phyloP scores from a whole-genome alignment of 441 rosid species.

The Melastoma candidum region DNA sequence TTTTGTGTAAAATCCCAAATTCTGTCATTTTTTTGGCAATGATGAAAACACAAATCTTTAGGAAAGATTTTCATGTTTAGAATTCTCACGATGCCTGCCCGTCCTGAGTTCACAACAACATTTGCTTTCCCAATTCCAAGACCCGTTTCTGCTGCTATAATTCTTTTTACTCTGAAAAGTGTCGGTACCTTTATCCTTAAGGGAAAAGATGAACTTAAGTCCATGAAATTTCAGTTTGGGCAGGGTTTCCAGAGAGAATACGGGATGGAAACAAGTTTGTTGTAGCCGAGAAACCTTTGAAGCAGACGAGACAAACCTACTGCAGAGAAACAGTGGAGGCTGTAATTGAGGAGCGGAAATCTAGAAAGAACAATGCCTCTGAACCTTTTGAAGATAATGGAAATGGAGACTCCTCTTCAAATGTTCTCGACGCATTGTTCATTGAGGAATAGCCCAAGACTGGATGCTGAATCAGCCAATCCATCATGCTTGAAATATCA shows the following conservation, averaged over 20 bases:
- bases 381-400: slow-evolving; percentile 50
- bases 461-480: too few relatives aligned
- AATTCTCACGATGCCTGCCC: not conserved
- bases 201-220: not conserved
- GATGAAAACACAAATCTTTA: not conserved
- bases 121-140: not conserved
- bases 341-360: slow-evolving; percentile 50
- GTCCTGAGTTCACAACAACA: not conserved
- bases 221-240: slow-evolving; percentile 59
- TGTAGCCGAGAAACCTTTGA: slow-evolving; percentile 60
- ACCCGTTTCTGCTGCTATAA: not conserved
- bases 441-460: slow-evolving; percentile 17
- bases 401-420: slow-evolving; percentile 34
- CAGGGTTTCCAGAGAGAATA: slow-evolving; percentile 75
- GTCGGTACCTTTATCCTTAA: not conserved
- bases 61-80: not conserved
- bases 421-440: slow-evolving; percentile 54
- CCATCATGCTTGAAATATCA: too few relatives aligned
- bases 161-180: not conserved
- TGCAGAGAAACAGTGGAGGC: slow-evolving; percentile 59
- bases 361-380: slow-evolving; percentile 41
- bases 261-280: slow-evolving; percentile 79
- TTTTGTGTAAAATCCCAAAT: not conserved
- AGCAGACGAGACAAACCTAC: slow-evolving; percentile 37
- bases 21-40: not conserved